Evolutionary conservation across 2,329 filamentous ascomycete species (phyloP), one percentile per base, ranked within the genome.

Genomic region (Cladosporium halotolerans): DNA sequence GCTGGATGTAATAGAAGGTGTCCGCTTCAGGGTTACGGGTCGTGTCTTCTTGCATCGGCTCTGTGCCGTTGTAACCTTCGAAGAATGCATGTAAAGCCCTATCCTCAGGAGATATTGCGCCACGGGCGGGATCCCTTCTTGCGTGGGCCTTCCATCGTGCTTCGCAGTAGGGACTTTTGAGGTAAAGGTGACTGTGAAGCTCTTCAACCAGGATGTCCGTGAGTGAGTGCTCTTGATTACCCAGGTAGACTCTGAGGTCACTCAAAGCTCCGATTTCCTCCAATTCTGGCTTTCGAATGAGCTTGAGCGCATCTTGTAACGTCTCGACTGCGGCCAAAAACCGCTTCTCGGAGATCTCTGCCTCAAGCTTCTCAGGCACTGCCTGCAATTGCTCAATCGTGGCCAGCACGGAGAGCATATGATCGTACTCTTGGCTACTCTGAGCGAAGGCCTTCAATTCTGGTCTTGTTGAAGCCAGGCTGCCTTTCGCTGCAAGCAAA

Each of bases 141-240:
- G 85, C 79, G 55, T 95, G 82, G 55, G 80, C 81, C 70, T 95
- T 95, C 93, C 93, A 99, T 60, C 93, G 80, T 67, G 96, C 89
- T 67, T 96, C 90, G 66, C 92, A 97, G 68, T 99, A 99, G 0
- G 92, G 93, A 3, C 92, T 97, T 68, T 97, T 97, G 38, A 99
- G 82, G 67, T 99, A 99, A 3, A 99, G 78, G 71, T 99, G 93
- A 68, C 95, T 93, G 67, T 99, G 93, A 33, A 99, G 77, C 70
- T 99, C 93, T 68, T 99, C 93, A n/a, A 97, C 84, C 53, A 99
- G 70, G 50, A 97, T 97, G 66, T 99, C 93, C 65, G 92, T 92
- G 58, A 99, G 74, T 0, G 89, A 84, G 28, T 86, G 88, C 72
- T 99, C 93, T 68, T 99, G 95, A 66, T 96, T 97, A 55, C 84